Percentiles rank a stretch among this genome's conserved stretches.
phyloP scores from a whole-genome alignment of 2,329 filamentous ascomycete genomes.

The Diaporthe sp. region DNA sequence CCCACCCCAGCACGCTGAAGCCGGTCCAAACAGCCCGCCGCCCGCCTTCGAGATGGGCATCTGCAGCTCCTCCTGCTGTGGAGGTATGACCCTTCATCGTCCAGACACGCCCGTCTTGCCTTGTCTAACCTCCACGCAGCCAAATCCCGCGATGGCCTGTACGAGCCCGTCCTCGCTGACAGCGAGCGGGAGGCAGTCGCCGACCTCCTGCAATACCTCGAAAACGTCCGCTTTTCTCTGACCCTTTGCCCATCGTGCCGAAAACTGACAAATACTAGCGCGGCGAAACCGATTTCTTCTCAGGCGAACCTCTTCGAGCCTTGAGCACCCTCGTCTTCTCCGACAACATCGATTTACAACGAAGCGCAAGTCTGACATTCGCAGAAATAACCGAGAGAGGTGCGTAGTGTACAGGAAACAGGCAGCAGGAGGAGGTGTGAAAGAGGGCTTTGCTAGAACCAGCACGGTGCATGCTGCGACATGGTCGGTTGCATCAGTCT shows the following conservation, averaged over 20 bases:
- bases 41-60: constrained; percentile 67
- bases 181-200: constrained; percentile 97
- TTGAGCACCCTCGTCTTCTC: constrained; percentile 97
- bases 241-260: constrained; percentile 6
- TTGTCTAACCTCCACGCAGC: constrained; percentile 59
- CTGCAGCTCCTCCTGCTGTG: constrained; percentile 75
- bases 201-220: constrained; percentile 93
- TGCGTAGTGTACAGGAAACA: constrained; percentile 59
- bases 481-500: background rate
- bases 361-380: constrained; percentile 97
- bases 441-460: background rate
- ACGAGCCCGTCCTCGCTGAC: constrained; percentile 91
- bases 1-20: constrained; percentile 36
- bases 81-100: constrained; percentile 55
- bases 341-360: constrained; percentile 97
- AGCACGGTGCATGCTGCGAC: background rate
- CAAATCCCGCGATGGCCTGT: constrained; percentile 84
- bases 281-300: constrained; percentile 98
- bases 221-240: constrained; percentile 78
- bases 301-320: constrained; percentile 92
- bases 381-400: constrained; percentile 99
- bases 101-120: constrained; percentile 33
- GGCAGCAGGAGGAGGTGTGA: background rate
- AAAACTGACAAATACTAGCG: constrained; percentile 71
- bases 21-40: constrained; percentile 35